Conservation (phyloP, 306 rosid genomes). For the Pterocarpus macrocarpus region DNA sequence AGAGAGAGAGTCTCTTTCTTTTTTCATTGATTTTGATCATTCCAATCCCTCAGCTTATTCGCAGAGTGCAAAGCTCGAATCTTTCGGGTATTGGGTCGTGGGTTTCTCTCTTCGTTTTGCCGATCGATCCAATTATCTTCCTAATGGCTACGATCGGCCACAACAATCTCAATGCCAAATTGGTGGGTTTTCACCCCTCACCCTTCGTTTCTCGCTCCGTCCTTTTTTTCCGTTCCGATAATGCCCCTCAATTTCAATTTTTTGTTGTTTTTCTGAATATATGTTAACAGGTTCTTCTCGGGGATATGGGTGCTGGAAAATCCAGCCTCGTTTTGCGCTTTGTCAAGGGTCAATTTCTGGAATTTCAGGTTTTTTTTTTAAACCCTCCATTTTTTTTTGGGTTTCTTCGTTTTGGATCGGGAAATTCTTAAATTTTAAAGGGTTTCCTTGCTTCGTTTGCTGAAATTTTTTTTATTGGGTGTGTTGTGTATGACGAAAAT, state of each 20-base stretch:
- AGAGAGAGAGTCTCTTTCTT: slow-evolving; percentile 15
- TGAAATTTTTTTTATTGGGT: slow-evolving; percentile 21
- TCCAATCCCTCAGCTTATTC: slow-evolving; percentile 27
- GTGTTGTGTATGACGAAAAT: slow-evolving; percentile 3
- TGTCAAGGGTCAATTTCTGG: slow-evolving; percentile 72
- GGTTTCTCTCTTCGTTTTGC: slow-evolving; percentile 36
- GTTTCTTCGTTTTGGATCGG: slow-evolving; percentile 37
- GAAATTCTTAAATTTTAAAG: slow-evolving; percentile 13
- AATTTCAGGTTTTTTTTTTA: slow-evolving; percentile 59
- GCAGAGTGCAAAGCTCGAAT: slow-evolving; percentile 1
- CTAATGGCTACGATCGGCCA: slow-evolving; percentile 72
- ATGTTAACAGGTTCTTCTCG: slow-evolving; percentile 65
- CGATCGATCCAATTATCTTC: slow-evolving; percentile 53
- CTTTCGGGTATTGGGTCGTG: slow-evolving; percentile 42
- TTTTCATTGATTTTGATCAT: slow-evolving; percentile 19
- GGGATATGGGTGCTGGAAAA: slow-evolving; percentile 76
- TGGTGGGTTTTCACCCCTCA: slow-evolving; percentile 45
- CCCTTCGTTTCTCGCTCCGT: slow-evolving; percentile 15
- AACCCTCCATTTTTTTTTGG: background rate
- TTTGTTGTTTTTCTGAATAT: background rate
- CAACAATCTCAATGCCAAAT: slow-evolving; percentile 70
- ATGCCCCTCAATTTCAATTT: slow-evolving; percentile 8
- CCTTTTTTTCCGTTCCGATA: slow-evolving; percentile 17
- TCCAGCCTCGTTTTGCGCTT: slow-evolving; percentile 74
- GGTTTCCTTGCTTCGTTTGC: background rate